Evolutionary conservation across 2,329 filamentous ascomycete species (phyloP).

Genomic region (Colletotrichum musae): DNA sequence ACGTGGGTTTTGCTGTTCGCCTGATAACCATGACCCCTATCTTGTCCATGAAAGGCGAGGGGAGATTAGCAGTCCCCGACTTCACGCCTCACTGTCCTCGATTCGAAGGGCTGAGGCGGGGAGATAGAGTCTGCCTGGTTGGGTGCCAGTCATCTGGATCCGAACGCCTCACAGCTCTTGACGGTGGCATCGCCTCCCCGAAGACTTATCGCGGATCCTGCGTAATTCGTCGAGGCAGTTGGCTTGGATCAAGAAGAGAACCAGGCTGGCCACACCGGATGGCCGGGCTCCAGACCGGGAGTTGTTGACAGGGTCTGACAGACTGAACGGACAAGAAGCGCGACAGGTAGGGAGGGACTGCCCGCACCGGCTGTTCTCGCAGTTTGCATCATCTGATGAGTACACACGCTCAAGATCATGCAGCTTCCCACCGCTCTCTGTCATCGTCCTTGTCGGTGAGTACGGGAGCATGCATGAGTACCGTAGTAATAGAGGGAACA

Average conservation of each 20-base stretch:
- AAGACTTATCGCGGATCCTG: not conserved
- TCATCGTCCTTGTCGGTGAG: slow-evolving; percentile 24
- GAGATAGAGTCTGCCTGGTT: slow-evolving; percentile 1
- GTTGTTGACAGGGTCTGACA: not conserved
- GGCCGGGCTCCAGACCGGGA: slow-evolving; percentile 1
- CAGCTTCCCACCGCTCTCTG: slow-evolving; percentile 30
- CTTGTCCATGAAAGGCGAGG: not conserved
- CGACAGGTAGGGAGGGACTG: slow-evolving; percentile 8
- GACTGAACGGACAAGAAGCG: slow-evolving; percentile 1
- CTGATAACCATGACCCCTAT: not conserved
- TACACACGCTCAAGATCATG: slow-evolving; percentile 25
- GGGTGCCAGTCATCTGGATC: slow-evolving; percentile 8
- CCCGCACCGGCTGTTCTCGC: slow-evolving; percentile 2
- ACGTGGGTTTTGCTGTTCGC: slow-evolving; percentile 2
- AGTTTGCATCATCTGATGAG: slow-evolving; percentile 27
- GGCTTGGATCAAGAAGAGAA: not conserved
- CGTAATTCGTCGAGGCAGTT: slow-evolving; percentile 2
- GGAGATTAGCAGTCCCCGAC: not conserved
- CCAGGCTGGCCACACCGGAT: slow-evolving; percentile 7
- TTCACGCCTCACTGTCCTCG: slow-evolving; percentile 23
- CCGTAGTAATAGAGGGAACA: not conserved
- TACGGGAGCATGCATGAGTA: slow-evolving; percentile 31
- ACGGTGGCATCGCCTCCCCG: slow-evolving; percentile 1
- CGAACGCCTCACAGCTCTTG: slow-evolving; percentile 14
- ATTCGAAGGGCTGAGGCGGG: not conserved